phyloP scores from a whole-genome alignment of 768 basidiomycete species.

The Russula griseocarnosa region DNA sequence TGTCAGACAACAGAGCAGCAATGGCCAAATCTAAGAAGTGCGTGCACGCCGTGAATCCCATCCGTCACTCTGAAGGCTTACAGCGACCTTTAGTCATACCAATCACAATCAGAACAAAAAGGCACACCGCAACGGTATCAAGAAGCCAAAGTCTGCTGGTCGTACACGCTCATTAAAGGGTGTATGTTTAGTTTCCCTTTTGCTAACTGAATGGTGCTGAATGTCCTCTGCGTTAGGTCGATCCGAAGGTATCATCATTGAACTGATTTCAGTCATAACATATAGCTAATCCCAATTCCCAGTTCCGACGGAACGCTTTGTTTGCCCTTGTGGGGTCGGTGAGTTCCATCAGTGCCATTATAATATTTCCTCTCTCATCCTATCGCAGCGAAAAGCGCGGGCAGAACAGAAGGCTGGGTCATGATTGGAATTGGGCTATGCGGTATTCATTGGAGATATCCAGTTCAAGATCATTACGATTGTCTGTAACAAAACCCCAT shows the following conservation, averaged over 20 bases:
- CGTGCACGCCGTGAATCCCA: constrained; percentile 29
- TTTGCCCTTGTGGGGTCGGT: constrained; percentile 74
- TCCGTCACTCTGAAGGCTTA: constrained; percentile 22
- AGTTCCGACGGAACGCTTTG: constrained; percentile 85
- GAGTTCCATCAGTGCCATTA: constrained; percentile 33
- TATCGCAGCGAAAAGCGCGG: constrained; percentile 59
- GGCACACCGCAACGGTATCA: constrained; percentile 98
- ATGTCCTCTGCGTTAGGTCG: constrained; percentile 50
- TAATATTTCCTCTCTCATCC: constrained; percentile 11
- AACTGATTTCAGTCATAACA: constrained; percentile 7
- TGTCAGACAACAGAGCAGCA: constrained; percentile 30
- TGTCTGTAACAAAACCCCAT: constrained; percentile 24
- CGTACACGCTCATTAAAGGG: constrained; percentile 82
- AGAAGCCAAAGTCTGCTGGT: constrained; percentile 61
- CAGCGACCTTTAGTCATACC: constrained; percentile 55
- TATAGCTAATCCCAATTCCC: constrained; percentile 21
- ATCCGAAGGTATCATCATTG: constrained; percentile 56
- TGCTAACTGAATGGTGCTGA: constrained; percentile 34
- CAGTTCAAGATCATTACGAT: constrained; percentile 5
- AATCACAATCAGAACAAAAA: constrained; percentile 97
- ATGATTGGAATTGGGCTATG: constrained; percentile 29
- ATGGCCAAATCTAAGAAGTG: constrained; percentile 99
- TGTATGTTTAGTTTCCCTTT: constrained; percentile 72
- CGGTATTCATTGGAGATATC: constrained; percentile 4
- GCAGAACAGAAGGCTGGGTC: constrained; percentile 53